These are phyloP conservation scores for Neurospora sp. DNA, from an alignment of 495 filamentous ascomycete species.

Conservation along the genomic window DNA sequence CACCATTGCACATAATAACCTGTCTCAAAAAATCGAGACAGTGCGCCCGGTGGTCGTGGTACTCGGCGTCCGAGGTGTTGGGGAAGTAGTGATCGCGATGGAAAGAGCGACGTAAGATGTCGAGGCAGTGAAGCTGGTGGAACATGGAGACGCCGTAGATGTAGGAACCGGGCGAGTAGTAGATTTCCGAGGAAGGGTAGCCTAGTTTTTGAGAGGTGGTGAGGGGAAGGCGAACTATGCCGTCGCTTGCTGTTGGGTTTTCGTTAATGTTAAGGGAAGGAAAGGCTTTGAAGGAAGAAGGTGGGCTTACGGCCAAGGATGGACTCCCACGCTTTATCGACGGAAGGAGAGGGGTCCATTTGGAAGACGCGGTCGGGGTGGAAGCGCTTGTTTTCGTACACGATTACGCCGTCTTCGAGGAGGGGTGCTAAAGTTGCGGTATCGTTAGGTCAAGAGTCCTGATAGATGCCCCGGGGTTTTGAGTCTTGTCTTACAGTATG, in stretches of 20 bases:
- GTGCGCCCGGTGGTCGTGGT: background rate
- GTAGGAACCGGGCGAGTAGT: background rate
- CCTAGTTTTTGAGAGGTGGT: background rate
- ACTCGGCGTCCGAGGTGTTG: background rate
- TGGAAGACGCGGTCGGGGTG: background rate
- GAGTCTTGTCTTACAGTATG: background rate
- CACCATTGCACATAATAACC: background rate
- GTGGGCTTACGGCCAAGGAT: background rate
- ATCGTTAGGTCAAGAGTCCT: background rate
- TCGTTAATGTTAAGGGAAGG: no score
- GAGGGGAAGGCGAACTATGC: background rate
- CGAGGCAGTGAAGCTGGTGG: slow-evolving; percentile 19
- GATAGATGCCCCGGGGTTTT: background rate
- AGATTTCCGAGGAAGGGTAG: background rate
- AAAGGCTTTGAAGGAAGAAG: no score
- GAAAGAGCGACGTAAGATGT: background rate
- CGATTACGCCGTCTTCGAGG: background rate
- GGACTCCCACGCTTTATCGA: background rate
- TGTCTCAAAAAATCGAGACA: background rate
- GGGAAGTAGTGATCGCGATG: background rate
- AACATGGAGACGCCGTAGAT: slow-evolving; percentile 11
- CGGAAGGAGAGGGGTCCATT: background rate
- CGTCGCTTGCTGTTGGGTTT: background rate
- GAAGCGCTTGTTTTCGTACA: background rate
- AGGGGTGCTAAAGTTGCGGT: background rate